Evolutionary conservation across 2,329 filamentous ascomycete species (phyloP), one percentile per base, ranked within the genome.

Genomic region (Ascochyta viciae-villosae): DNA sequence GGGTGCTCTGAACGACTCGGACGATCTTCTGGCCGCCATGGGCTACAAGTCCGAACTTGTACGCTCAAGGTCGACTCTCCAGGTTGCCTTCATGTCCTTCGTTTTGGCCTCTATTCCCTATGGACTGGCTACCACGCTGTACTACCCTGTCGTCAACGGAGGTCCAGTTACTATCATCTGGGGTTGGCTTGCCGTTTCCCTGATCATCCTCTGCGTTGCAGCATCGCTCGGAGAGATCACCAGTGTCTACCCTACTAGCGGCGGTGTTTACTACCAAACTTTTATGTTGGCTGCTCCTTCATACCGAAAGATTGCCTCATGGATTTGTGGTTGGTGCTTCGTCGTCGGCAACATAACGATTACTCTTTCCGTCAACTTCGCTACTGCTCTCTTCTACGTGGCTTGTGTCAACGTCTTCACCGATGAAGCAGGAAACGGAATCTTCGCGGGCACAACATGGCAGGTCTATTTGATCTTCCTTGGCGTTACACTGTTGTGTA

Each of bases 311-410:
- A 77, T 89, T 15, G 81, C 87, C 15, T 87, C 87, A 29, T 92
- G 87, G 85, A 85, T 90, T 45, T 89, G 87, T 62, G 89, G 89
- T 57, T 92, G 89, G 89, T 80, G 88, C 22, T 92, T 90, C 71
- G 84, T 91, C 16, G 86, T 91, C 47, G 90, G 90, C 55, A 92
- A 92, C 77, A 88, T 92, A 73, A 91, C 88, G 63, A 93, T 93
- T 64, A 92, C 89, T 0, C 80, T 92, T n/a, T 85, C 89, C n/a
- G 89, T 92, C 71, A 90, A 91, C 78, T 92, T 92, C 66, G 90
- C 89, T 68, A 83, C 82, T n/a, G 77, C 82, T 3, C 74, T 82
- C 15, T 84, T 85, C 73, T 72, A 85, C 46, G 76, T 83, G 61
- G 80, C 78, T 41, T 84, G 82, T 62, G 77, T 85, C 69, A 84